Base-by-base conservation (phyloP, 1,139 yeast species). In the Fermentozyma sake region DNA sequence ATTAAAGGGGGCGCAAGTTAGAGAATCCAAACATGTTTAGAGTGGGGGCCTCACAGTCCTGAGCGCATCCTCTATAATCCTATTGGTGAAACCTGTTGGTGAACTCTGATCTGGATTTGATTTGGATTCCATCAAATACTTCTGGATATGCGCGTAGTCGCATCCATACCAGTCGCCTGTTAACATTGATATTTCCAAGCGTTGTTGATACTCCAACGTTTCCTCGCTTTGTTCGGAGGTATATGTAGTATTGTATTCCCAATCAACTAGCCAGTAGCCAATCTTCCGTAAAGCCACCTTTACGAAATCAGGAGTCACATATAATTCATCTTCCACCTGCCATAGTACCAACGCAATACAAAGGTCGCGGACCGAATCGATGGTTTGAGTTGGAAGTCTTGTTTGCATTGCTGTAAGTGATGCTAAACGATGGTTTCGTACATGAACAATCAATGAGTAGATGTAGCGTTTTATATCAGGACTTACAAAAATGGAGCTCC, bases 101-200 rank as follows among this genome's bases (percentile, higher is more conserved):
- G 58, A 45, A n/a, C 39, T 29, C 11, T 33, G 33, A 27, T 53
- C 61, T 14, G 27, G 26, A 9, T 24, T 32, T 8, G 55, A 42
- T 22, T 27, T 37, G 21, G 50, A 43, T 13, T 38, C 37, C 12
- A 42, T 35, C 16, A 67, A 38, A 36, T 58, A 66, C 26, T 46
- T 39, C 36, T 53, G 47, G 6, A 55, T 68, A 29, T 50, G 52
- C n/a, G 42, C 38, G 56, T 63, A 64, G 26, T 65, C 71, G 31
- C 68, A 54, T 4, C 70, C 72, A 34, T 57, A 65, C 72, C 72
- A 67, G 37, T 63, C 71, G 3, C 70, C 72, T 2, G 65, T 55
- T n/a, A 66, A 46, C 48, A 62, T 56, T 26, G 50, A 49, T 10
- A 62, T 51, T 26, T 60, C 59, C 14, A 54, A 29, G 19, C 49